A percentile compares a stretch with the other conserved stretches of the same genome.
Conservation (phyloP, 176 grass and related monocot genomes). For the Phyllostachys edulis region DNA sequence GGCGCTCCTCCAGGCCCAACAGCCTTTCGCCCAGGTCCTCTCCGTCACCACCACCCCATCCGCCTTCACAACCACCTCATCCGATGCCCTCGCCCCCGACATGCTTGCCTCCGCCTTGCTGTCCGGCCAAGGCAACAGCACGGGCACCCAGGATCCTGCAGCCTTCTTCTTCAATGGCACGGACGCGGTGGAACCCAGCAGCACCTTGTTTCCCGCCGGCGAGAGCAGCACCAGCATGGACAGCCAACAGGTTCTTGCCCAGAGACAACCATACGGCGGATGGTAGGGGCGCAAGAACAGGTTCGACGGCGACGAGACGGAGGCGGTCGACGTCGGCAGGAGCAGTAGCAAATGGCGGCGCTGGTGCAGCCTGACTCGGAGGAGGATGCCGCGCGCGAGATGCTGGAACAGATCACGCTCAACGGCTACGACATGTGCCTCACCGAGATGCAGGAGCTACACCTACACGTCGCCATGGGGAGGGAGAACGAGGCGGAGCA, state of each 20-base stretch:
- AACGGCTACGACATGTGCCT: not conserved
- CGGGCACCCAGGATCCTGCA: too few relatives aligned
- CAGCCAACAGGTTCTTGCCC: conserved; percentile 51
- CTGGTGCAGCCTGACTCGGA: conserved; percentile 6
- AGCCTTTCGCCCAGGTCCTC: too few relatives aligned
- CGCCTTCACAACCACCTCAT: too few relatives aligned
- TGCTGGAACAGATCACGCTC: conserved; percentile 49
- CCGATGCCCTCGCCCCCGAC: too few relatives aligned
- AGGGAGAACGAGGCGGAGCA: conserved; percentile 8
- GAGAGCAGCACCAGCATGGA: not conserved
- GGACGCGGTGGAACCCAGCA: not conserved
- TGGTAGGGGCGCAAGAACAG: conserved; percentile 35
- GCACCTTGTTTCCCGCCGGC: not conserved
- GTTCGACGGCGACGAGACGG: conserved; percentile 21
- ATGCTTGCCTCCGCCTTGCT: not conserved
- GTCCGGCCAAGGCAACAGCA: not conserved
- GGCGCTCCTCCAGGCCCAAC: too few relatives aligned
- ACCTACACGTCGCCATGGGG: conserved; percentile 5
- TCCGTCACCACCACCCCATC: too few relatives aligned
- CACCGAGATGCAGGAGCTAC: conserved; percentile 1
- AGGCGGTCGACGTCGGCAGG: conserved; percentile 3
- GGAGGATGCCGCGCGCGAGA: conserved; percentile 28
- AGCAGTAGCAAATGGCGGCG: conserved; percentile 28
- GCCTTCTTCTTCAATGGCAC: not conserved
- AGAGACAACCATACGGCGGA: not conserved